Evolutionary conservation across 2,329 filamentous ascomycete genomes (phyloP), one percentile per base, ranked within the genome.

Genomic region (Aspergillus uvarum): DNA sequence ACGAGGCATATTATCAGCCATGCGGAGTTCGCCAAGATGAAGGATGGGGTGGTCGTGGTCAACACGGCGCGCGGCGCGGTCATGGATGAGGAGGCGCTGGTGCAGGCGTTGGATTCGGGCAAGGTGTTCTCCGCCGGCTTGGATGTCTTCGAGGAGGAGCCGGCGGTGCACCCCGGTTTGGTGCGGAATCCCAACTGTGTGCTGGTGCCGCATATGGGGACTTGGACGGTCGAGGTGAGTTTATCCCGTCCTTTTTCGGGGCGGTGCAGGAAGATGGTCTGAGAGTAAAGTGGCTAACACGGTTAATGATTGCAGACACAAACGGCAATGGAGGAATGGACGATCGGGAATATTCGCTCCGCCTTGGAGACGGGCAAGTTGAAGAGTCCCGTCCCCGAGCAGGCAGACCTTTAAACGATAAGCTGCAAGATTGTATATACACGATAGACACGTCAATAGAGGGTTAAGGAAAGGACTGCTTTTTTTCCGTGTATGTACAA

Each of bases 161-260:
- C 92, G 0, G 81, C 85, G 59, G 79, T 96, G 29, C 90, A 95
- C 70, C 87, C 87, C 0, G 89, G 88, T 1, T 79, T 96, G 47
- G 67, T 93, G 14, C 77, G 79, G 16, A 93, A 94, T 70, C 85
- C 85, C 2, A 84, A 86, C 66, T 90, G 91, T 22, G 80, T 94
- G 68, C 80, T 96, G 29, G 78, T 96, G 38, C 92, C 92, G 54
- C 92, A 96, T 74, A 90, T 96, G 89, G 91, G 91, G 0, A 96
- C 92, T 0, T 92, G 85, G 82, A 94, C 90, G 0, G 79, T 87
- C 29, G 91, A 89, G 79, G 76, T 78, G 61, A 65, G 71, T 70
- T 44, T 16, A 4, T 16, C 12, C 10, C 8, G 14, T 47, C 1
- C 21, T 19, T 22, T 12, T 47, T 8, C 4, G 21, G 0, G 5